These are phyloP conservation scores for Lecanicillium sp. DNA, from an alignment of 2,329 filamentous ascomycete species.

Conservation along the genomic window DNA sequence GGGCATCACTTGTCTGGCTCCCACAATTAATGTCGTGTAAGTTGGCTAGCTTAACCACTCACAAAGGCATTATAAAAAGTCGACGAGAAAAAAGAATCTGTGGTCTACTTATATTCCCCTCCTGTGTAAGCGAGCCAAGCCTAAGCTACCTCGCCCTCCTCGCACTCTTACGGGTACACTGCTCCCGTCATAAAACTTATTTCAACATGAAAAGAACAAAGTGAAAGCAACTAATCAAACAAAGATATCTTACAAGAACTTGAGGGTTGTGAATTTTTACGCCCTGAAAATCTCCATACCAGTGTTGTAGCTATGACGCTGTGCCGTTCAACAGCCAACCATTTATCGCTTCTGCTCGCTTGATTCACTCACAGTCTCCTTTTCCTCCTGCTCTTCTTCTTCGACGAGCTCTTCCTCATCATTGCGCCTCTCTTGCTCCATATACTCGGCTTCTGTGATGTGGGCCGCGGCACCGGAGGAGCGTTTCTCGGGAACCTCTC, in stretches of 20 bases:
- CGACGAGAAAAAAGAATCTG: too few relatives aligned
- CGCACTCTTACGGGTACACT: too few relatives aligned
- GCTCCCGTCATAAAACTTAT: too few relatives aligned
- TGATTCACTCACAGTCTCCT: constrained; percentile 21
- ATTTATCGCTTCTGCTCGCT: constrained; percentile 16
- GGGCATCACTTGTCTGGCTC: too few relatives aligned
- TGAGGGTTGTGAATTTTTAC: not conserved
- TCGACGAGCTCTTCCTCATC: constrained; percentile 39
- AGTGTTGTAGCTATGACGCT: not conserved
- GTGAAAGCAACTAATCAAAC: constrained; percentile 16
- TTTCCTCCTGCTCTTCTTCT: constrained; percentile 27
- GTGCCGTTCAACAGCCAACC: not conserved
- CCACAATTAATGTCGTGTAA: too few relatives aligned
- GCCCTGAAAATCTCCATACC: not conserved
- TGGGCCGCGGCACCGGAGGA: constrained; percentile 29
- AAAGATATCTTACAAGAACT: constrained; percentile 3
- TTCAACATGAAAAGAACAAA: not conserved
- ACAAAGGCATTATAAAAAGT: too few relatives aligned
- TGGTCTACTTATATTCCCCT: too few relatives aligned
- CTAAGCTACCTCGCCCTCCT: too few relatives aligned
- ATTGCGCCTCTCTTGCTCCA: constrained; percentile 35
- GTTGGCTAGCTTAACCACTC: too few relatives aligned
- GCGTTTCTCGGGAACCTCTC: constrained; percentile 50
- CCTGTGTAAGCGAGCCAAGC: too few relatives aligned
- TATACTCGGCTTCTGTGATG: constrained; percentile 42